Base-by-base conservation (phyloP, 83 land plant genomes). In the Thuja plicata region DNA sequence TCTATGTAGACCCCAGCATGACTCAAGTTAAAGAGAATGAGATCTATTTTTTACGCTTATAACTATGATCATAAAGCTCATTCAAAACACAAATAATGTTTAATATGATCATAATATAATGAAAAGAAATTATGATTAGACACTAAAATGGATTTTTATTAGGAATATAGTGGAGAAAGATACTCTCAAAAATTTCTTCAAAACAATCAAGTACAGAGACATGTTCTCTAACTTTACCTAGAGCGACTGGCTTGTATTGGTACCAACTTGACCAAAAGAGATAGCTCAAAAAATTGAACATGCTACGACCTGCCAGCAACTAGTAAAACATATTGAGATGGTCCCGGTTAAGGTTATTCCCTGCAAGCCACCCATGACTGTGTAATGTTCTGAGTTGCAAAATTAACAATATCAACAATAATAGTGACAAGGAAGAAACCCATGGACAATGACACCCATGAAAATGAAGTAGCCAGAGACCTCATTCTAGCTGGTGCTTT, bases 321-420 rank as follows among this genome's bases (percentile, higher is more conserved):
- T 91, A 94, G 37, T 92, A 94, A 86, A 92, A 92, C 13, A 79
- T 40, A 37, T 91, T 55, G 70, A 94, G 40, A 19, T 92, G 66
- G 79, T 89, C 83, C 48, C 79, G 5, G 76, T 94, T 94, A 11
- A 94, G 15, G 37, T 94, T 80, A 16, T 60, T 52, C 3, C 92
- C 92, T 17, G 66, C 52, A 37, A 94, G 57, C 95, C 95, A 92
- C 15, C 94, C 95, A 45, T 48, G 13, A 54, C 90, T 88, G 1
- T 74, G 38, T 77, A 3, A 62, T 30, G 27, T 55, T 85, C 57
- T 74, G 84, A 34, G 94, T 91, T 32, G 86, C 87, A 3, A 24
- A 7, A 74, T 93, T 92, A 48, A 92, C 88, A n/a, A 92, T 35
- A 40, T 87, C 38, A 10, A 93, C 92, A 17, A 93, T 16, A 2